Conservation (phyloP, 2,329 filamentous ascomycete species). For the Diaporthe sp. region DNA sequence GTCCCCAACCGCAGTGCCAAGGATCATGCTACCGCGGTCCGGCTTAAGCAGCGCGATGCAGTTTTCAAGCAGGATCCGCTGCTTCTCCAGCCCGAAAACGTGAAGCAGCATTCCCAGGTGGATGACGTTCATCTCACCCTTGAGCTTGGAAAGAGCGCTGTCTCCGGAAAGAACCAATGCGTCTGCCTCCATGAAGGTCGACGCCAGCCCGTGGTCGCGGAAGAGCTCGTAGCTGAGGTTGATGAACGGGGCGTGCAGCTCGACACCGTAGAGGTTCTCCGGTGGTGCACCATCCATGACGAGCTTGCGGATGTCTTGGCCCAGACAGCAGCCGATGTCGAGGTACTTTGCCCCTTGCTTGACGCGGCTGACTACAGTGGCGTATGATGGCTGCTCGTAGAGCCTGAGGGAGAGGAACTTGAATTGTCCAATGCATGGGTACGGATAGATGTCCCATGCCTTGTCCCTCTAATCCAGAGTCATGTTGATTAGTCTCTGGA, state of each 20-base stretch:
- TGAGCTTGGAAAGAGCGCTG: conserved; percentile 40
- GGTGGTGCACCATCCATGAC: conserved; percentile 53
- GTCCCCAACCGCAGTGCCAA: conserved; percentile 38
- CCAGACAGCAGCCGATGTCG: conserved; percentile 59
- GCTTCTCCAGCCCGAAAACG: conserved; percentile 47
- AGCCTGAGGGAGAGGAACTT: conserved; percentile 54
- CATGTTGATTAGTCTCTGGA: background rate
- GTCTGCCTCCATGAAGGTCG: conserved; percentile 44
- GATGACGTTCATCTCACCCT: conserved; percentile 46
- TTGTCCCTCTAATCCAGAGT: conserved; percentile 48
- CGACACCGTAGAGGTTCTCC: conserved; percentile 53
- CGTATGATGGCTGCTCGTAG: conserved; percentile 47
- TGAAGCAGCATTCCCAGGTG: conserved; percentile 50
- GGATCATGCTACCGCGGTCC: conserved; percentile 34
- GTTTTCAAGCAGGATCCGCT: conserved; percentile 43
- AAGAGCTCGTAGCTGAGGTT: conserved; percentile 51
- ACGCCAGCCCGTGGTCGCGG: conserved; percentile 44
- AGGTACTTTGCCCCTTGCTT: conserved; percentile 48
- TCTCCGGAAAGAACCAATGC: conserved; percentile 42
- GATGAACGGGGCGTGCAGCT: conserved; percentile 51
- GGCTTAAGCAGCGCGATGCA: conserved; percentile 44
- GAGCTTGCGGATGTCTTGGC: conserved; percentile 59
- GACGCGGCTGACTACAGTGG: conserved; percentile 46
- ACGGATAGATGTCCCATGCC: conserved; percentile 53
- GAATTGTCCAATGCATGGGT: conserved; percentile 54